Evolutionary conservation across 2,329 filamentous ascomycete species (phyloP).

Genomic region (Alternaria metachromatica): DNA sequence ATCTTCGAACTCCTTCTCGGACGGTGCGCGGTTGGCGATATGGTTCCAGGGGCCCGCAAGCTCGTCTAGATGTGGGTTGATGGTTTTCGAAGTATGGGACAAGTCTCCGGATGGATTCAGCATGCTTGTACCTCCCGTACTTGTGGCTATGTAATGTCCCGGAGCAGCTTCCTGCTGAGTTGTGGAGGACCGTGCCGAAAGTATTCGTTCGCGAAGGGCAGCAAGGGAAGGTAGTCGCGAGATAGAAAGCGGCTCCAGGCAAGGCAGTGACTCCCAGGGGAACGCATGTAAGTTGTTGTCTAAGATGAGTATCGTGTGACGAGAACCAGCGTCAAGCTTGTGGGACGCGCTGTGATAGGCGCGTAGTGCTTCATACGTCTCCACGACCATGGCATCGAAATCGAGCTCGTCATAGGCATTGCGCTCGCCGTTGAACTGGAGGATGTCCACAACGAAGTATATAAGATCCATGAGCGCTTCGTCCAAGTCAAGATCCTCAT

Average conservation of each 20-base stretch:
- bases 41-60: constrained; percentile 66
- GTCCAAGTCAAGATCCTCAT: constrained; percentile 75
- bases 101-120: constrained; percentile 90
- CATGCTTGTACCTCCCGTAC: constrained; percentile 72
- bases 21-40: constrained; percentile 72
- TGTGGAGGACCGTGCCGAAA: constrained; percentile 55
- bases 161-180: constrained; percentile 19
- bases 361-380: constrained; percentile 82
- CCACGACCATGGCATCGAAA: constrained; percentile 88
- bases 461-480: constrained; percentile 90
- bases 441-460: constrained; percentile 94
- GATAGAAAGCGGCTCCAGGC: constrained; percentile 77
- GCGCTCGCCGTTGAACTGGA: constrained; percentile 94
- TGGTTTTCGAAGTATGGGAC: constrained; percentile 76
- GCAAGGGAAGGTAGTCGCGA: constrained; percentile 88
- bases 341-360: constrained; percentile 70
- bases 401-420: constrained; percentile 99
- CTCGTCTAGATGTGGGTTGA: constrained; percentile 68
- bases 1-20: constrained; percentile 76
- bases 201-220: constrained; percentile 77
- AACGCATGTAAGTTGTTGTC: constrained; percentile 91
- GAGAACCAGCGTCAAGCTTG: constrained; percentile 46
- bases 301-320: constrained; percentile 85
- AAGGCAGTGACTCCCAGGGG: constrained; percentile 95
- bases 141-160: constrained; percentile 58